phyloP scores from a whole-genome alignment of 345 rosid genomes.

The Rhizophora apiculata region DNA sequence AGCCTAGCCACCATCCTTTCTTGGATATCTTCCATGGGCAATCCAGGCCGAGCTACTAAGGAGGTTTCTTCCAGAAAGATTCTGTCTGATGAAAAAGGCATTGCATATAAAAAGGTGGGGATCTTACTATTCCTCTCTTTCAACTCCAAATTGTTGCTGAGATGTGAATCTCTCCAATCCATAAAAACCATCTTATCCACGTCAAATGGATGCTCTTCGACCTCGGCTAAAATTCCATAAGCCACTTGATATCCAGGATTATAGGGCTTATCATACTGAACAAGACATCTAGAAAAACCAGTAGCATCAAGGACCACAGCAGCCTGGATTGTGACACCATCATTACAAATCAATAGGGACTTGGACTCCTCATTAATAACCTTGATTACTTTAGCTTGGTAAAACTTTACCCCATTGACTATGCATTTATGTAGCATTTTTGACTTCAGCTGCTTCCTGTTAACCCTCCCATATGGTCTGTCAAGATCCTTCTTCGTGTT shows the following conservation, averaged over 20 bases:
- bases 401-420: constrained; percentile 77
- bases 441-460: constrained; percentile 83
- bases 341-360: constrained; percentile 73
- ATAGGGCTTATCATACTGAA: constrained; percentile 91
- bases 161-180: constrained; percentile 98
- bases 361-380: constrained; percentile 82
- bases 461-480: constrained; percentile 95
- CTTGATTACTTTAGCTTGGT: constrained; percentile 84
- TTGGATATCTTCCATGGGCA: constrained; percentile 76
- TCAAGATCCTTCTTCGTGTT: constrained; percentile 53
- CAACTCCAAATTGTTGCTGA: constrained; percentile 39
- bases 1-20: constrained; percentile 94
- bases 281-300: constrained; percentile 91
- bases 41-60: constrained; percentile 87
- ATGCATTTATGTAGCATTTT: constrained; percentile 93
- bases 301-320: constrained; percentile 91
- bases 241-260: constrained; percentile 98
- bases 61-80: constrained; percentile 97
- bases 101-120: constrained; percentile 89
- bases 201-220: constrained; percentile 90
- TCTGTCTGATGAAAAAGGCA: constrained; percentile 78
- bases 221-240: constrained; percentile 89
- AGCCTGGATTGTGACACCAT: constrained; percentile 83
- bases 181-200: constrained; percentile 92
- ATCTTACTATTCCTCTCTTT: constrained; percentile 60